A percentile compares a stretch with the other conserved stretches of the same genome.
phyloP scores from a whole-genome alignment of 805 yeast genomes.

The Metschnikowia lunata region DNA sequence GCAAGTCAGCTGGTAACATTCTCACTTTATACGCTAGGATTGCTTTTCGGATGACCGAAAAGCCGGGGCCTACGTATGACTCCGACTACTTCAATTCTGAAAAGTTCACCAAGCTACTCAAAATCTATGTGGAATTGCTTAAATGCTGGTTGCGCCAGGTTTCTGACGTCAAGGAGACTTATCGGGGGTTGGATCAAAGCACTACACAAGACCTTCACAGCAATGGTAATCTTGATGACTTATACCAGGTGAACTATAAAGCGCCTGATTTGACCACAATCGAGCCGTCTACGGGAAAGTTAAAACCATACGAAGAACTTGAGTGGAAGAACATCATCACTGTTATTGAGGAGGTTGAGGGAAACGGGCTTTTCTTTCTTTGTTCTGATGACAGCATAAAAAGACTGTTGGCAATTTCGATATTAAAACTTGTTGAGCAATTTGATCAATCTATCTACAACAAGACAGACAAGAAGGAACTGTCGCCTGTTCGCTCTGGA shows the following conservation, averaged over 20 bases:
- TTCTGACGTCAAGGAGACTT: slow-evolving; percentile 26
- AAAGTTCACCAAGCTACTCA: slow-evolving; percentile 56
- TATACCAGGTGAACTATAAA: slow-evolving; percentile 43
- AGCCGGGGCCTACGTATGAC: slow-evolving; percentile 52
- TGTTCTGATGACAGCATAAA: slow-evolving; percentile 81
- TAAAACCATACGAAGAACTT: slow-evolving; percentile 50
- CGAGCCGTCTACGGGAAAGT: slow-evolving; percentile 14
- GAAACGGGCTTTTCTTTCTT: slow-evolving; percentile 86
- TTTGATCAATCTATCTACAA: slow-evolving; percentile 81
- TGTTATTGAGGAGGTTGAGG: slow-evolving; percentile 90
- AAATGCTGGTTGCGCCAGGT: slow-evolving; percentile 78
- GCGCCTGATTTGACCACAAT: slow-evolving; percentile 31
- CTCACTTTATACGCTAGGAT: slow-evolving; percentile 73
- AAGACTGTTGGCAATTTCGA: slow-evolving; percentile 69
- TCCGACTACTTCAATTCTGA: slow-evolving; percentile 56
- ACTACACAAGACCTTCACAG: slow-evolving; percentile 32
- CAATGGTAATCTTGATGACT: slow-evolving; percentile 37
- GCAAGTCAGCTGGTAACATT: slow-evolving; percentile 63
- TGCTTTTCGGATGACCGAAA: slow-evolving; percentile 77
- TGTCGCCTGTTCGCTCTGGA: slow-evolving; percentile 18
- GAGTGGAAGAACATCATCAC: slow-evolving; percentile 79
- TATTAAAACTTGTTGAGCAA: slow-evolving; percentile 73
- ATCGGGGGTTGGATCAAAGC: slow-evolving; percentile 11
- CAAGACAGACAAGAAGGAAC: slow-evolving; percentile 28
- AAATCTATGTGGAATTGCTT: slow-evolving; percentile 72